phyloP scores from a whole-genome alignment of 352 stramenopile genomes.

The Pythium scleroteichum region DNA sequence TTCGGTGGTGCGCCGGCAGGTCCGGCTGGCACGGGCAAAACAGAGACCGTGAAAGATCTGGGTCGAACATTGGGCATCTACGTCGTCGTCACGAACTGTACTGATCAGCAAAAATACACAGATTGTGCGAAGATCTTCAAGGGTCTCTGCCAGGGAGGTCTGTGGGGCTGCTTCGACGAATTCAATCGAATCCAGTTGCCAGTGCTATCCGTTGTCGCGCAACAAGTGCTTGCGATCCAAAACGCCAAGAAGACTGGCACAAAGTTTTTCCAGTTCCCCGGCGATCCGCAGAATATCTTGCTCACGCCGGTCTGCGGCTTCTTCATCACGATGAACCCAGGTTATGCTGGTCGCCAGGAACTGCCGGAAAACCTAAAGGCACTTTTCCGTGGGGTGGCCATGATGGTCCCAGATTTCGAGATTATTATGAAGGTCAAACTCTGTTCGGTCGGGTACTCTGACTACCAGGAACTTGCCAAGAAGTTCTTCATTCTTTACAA shows the following conservation, averaged over 20 bases:
- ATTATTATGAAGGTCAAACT: slow-evolving; percentile 97
- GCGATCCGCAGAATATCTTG: slow-evolving; percentile 96
- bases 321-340: slow-evolving; percentile 99
- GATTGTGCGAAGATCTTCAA: slow-evolving; percentile 99
- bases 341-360: slow-evolving; percentile 97
- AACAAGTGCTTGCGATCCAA: slow-evolving; percentile 97
- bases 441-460: slow-evolving; percentile 92
- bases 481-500: slow-evolving; percentile 94
- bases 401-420: slow-evolving; percentile 93
- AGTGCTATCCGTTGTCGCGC: slow-evolving; percentile 96
- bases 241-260: slow-evolving; percentile 97
- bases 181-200: slow-evolving; percentile 98
- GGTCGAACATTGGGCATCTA: slow-evolving; percentile 95
- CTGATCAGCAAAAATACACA: slow-evolving; percentile 97
- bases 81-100: slow-evolving; percentile 98
- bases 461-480: slow-evolving; percentile 90
- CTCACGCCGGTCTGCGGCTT: slow-evolving; percentile 95
- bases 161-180: slow-evolving; percentile 98
- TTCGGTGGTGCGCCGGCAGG: slow-evolving; percentile 95
- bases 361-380: slow-evolving; percentile 99
- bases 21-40: slow-evolving; percentile 96
- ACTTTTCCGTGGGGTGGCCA: slow-evolving; percentile 88
- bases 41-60: slow-evolving; percentile 97
- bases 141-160: slow-evolving; percentile 94
- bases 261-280: slow-evolving; percentile 97